Conservation (phyloP, 352 stramenopile genomes). For the Phytophthora macrochlamydospora region DNA sequence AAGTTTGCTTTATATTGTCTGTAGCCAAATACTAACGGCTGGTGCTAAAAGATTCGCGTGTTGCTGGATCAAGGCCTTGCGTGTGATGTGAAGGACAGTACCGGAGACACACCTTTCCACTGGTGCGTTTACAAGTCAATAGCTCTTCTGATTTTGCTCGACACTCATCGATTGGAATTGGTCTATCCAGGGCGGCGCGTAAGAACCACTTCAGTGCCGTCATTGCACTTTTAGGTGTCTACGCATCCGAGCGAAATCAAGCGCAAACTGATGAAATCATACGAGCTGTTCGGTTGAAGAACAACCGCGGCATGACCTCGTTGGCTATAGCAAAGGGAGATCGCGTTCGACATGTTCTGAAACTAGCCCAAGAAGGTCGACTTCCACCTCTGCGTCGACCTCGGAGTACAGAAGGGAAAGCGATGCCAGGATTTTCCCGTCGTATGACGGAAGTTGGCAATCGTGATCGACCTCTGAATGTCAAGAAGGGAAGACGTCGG, state of each 20-base stretch:
- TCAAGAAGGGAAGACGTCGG: slow-evolving; percentile 17
- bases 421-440: slow-evolving; percentile 6
- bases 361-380: slow-evolving; percentile 57
- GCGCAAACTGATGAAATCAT: slow-evolving; percentile 34
- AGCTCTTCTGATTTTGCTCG: neutral
- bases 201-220: slow-evolving; percentile 68
- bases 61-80: slow-evolving; percentile 50
- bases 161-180: neutral
- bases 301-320: slow-evolving; percentile 53
- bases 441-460: slow-evolving; percentile 37
- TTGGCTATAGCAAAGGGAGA: slow-evolving; percentile 47
- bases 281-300: slow-evolving; percentile 43
- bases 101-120: slow-evolving; percentile 68
- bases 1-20: neutral
- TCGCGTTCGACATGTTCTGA: slow-evolving; percentile 44
- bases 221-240: slow-evolving; percentile 48
- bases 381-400: slow-evolving; percentile 30
- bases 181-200: slow-evolving; percentile 48
- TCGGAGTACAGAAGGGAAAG: slow-evolving; percentile 9
- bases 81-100: slow-evolving; percentile 46
- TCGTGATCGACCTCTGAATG: slow-evolving; percentile 11
- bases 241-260: slow-evolving; percentile 38
- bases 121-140: slow-evolving; percentile 43
- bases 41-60: slow-evolving; percentile 42
- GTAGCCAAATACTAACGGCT: neutral